phyloP scores from a whole-genome alignment of 139 green algal species.

The Chlamydomonas sp. region DNA sequence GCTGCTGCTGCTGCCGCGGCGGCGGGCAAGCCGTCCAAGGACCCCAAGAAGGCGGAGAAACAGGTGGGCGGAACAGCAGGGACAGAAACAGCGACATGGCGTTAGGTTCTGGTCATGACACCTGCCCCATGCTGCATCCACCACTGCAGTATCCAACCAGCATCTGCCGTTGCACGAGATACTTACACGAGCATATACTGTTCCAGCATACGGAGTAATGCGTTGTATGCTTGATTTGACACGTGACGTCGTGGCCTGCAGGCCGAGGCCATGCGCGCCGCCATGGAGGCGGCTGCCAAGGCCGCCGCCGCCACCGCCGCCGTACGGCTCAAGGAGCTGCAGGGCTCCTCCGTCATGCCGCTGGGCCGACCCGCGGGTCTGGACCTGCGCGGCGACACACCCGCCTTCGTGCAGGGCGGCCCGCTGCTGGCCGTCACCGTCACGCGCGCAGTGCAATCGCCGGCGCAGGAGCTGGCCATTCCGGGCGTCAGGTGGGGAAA shows the following conservation, averaged over 20 bases:
- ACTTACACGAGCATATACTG: too few species aligned
- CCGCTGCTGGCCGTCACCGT: slow-evolving; percentile 32
- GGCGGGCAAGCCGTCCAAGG: slow-evolving; percentile 4
- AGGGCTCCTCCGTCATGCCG: not conserved
- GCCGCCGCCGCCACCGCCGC: slow-evolving; percentile 12
- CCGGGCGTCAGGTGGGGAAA: too few species aligned
- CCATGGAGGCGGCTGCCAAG: not conserved
- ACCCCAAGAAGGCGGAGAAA: slow-evolving; percentile 21
- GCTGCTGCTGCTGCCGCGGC: too few species aligned
- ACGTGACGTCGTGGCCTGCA: not conserved
- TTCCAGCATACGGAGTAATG: too few species aligned
- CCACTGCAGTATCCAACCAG: too few species aligned
- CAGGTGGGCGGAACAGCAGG: not conserved
- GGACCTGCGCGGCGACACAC: slow-evolving; percentile 6
- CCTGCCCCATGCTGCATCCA: too few species aligned
- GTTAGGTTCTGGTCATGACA: too few species aligned
- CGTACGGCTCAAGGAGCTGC: slow-evolving; percentile 17
- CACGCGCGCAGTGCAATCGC: not conserved
- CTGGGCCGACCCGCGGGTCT: not conserved
- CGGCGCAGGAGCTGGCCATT: not conserved
- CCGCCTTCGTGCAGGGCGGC: slow-evolving; percentile 7
- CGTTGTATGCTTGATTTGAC: too few species aligned
- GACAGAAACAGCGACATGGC: too few species aligned
- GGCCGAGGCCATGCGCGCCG: slow-evolving; percentile 11
- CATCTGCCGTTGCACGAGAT: too few species aligned